Conservation (phyloP, 257 asterid genomes). For the Anisodus tanguticus region DNA sequence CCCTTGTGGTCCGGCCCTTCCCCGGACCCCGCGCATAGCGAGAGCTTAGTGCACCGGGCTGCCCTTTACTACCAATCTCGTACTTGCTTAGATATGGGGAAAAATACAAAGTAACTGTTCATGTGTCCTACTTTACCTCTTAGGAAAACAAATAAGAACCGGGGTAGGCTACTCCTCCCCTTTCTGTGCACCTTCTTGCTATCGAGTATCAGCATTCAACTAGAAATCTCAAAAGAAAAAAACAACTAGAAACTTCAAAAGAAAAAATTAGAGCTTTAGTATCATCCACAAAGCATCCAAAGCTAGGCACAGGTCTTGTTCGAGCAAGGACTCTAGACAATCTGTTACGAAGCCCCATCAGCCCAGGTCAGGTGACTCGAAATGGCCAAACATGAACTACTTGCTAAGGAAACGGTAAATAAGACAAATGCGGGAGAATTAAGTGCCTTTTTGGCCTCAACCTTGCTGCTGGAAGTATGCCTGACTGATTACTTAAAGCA, state of each 20-base stretch:
- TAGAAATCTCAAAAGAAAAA: neutral
- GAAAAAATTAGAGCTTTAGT: constrained; percentile 3
- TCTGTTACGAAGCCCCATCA: neutral
- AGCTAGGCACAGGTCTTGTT: neutral
- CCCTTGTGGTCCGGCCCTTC: too few relatives aligned
- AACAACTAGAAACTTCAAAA: neutral
- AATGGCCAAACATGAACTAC: neutral
- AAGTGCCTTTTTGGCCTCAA: neutral
- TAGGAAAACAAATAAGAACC: neutral
- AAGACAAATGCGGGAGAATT: neutral
- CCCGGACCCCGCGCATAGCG: too few relatives aligned
- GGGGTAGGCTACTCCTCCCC: neutral
- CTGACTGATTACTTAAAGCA: neutral
- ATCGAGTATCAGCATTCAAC: neutral
- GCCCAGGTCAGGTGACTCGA: neutral
- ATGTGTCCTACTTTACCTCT: neutral
- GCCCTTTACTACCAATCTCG: neutral
- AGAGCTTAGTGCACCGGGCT: too few relatives aligned
- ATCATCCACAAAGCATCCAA: neutral
- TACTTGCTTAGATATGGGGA: constrained; percentile 5
- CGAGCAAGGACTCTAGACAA: neutral
- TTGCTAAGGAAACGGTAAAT: neutral
- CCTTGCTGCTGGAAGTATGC: constrained; percentile 4
- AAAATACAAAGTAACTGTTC: neutral
- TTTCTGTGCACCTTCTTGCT: neutral